These are phyloP conservation scores for Madurella fahalii DNA, from an alignment of 2,329 filamentous ascomycete species.

Conservation along the genomic window DNA sequence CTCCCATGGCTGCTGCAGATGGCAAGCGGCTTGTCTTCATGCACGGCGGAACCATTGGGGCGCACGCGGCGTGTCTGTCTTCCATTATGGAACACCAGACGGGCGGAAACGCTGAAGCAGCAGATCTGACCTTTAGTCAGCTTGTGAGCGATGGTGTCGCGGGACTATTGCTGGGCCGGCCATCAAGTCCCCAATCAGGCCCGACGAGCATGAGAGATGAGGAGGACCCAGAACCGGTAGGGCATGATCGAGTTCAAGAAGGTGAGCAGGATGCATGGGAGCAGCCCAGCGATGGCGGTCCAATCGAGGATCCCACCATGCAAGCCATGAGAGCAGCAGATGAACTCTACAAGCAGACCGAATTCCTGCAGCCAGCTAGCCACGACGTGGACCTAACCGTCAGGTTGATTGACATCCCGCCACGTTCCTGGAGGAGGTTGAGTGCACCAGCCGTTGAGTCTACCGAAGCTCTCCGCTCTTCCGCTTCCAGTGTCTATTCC, in stretches of 20 bases:
- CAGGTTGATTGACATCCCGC: constrained; percentile 18
- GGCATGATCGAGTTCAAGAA: not conserved
- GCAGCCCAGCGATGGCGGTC: not conserved
- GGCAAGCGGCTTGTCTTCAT: constrained; percentile 56
- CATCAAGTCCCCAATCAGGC: not conserved
- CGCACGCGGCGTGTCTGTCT: constrained; percentile 51
- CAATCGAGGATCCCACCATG: constrained; percentile 46
- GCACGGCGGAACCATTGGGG: constrained; percentile 54
- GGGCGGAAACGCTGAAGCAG: constrained; percentile 45
- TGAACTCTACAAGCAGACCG: constrained; percentile 52
- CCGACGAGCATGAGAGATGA: not conserved
- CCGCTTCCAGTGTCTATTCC: not conserved
- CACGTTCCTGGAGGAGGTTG: constrained; percentile 38
- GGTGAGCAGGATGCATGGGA: not conserved
- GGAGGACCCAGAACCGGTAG: not conserved
- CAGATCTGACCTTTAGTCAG: constrained; percentile 48
- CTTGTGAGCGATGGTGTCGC: constrained; percentile 45
- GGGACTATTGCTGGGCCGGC: constrained; percentile 3
- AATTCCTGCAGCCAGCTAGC: constrained; percentile 45
- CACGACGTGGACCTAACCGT: constrained; percentile 46
- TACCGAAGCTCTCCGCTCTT: constrained; percentile 1
- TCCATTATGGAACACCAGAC: constrained; percentile 52
- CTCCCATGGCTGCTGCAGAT: constrained; percentile 37
- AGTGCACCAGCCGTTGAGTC: constrained; percentile 39
- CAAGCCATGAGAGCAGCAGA: constrained; percentile 58